Evolutionary conservation across 805 yeast species (phyloP).

Genomic region (Peterozyma toletana): DNA sequence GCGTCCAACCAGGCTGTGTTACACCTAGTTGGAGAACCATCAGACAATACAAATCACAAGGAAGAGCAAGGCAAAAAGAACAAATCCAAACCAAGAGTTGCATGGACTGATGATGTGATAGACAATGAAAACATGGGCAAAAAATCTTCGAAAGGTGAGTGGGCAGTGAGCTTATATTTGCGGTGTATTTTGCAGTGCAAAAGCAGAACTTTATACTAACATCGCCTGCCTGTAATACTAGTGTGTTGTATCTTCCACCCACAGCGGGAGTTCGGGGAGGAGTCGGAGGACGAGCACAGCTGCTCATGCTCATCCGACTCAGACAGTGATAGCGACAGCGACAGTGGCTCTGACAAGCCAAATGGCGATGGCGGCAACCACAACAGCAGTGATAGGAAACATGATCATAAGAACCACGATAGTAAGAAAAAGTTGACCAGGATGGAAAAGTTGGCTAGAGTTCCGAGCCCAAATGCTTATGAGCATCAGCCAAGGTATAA

Average conservation of each 20-base stretch:
- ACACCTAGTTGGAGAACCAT: no score
- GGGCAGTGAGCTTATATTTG: neutral
- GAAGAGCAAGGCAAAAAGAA: neutral
- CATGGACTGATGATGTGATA: slow-evolving; percentile 80
- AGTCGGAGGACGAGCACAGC: slow-evolving; percentile 21
- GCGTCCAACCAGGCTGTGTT: no score
- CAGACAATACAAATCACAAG: no score
- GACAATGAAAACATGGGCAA: slow-evolving; percentile 87
- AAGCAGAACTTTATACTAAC: neutral
- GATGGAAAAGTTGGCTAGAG: slow-evolving; percentile 12
- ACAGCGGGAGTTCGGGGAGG: slow-evolving; percentile 49
- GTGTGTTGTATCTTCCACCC: slow-evolving; percentile 87
- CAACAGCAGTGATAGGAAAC: slow-evolving; percentile 10
- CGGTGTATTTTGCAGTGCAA: neutral
- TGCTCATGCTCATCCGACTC: slow-evolving; percentile 11
- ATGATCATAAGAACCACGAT: slow-evolving; percentile 19
- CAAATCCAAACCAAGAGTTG: slow-evolving; percentile 40
- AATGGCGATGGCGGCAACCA: slow-evolving; percentile 9
- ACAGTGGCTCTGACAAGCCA: neutral
- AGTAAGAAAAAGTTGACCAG: slow-evolving; percentile 21
- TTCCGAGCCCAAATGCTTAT: slow-evolving; percentile 70
- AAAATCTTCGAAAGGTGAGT: slow-evolving; percentile 73
- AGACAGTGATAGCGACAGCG: neutral
- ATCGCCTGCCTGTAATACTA: slow-evolving; percentile 12
- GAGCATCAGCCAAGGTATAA: slow-evolving; percentile 74